phyloP scores from a whole-genome alignment of 176 grass and related monocot genomes.

The Puccinellia tenuiflora region DNA sequence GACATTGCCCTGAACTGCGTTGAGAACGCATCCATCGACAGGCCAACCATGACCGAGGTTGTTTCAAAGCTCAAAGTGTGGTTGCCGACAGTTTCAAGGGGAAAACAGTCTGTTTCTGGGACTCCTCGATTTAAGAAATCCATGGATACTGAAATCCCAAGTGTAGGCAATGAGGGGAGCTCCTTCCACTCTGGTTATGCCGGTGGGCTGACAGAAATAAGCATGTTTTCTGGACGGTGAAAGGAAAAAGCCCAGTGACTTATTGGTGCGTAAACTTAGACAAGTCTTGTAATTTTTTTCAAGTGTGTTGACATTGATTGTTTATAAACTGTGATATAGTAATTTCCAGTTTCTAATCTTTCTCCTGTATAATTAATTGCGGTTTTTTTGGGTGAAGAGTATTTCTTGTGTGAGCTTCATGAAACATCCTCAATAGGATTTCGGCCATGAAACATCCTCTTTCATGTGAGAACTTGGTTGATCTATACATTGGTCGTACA shows the following conservation, averaged over 20 bases:
- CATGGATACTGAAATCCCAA: neutral
- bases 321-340: neutral
- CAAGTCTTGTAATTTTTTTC: neutral
- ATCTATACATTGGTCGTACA: no score
- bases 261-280: neutral
- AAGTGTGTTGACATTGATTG: neutral
- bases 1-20: conserved; percentile 12
- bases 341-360: neutral
- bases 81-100: neutral
- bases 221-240: neutral
- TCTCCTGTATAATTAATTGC: neutral
- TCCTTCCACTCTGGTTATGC: neutral
- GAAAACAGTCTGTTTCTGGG: neutral
- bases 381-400: neutral
- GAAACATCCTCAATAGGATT: neutral
- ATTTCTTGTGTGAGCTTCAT: neutral
- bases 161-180: neutral
- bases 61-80: conserved; percentile 9
- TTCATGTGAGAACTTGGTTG: neutral
- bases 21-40: neutral
- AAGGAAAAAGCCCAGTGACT: neutral
- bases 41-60: conserved; percentile 10
- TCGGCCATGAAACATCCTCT: neutral
- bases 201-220: neutral
- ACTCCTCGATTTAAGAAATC: neutral